A percentile compares a stretch with the other conserved stretches of the same genome.
These are phyloP conservation scores for Withania somnifera DNA, from an alignment of 305 asterid species.

Conservation along the genomic window DNA sequence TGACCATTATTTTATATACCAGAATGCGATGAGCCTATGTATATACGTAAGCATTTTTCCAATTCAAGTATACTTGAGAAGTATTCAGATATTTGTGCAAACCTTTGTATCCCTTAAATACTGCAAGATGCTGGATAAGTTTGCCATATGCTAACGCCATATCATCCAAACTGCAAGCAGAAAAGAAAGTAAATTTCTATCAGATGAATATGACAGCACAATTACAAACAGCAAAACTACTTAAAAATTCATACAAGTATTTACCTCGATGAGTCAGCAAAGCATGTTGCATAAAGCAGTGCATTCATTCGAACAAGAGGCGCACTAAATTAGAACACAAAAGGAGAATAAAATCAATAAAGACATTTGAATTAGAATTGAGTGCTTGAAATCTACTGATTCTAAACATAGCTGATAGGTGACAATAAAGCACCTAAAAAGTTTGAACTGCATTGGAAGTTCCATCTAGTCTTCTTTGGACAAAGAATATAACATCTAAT, in stretches of 20 bases:
- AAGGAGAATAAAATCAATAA: slow-evolving; percentile 11
- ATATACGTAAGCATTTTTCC: background rate
- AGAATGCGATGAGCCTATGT: background rate
- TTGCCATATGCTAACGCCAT: slow-evolving; percentile 78
- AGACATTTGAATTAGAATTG: background rate
- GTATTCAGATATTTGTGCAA: slow-evolving; percentile 10
- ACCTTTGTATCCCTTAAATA: slow-evolving; percentile 86
- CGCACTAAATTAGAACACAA: slow-evolving; percentile 46
- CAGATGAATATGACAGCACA: background rate
- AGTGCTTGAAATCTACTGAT: background rate
- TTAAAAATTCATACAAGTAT: background rate
- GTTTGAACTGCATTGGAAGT: background rate
- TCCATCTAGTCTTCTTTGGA: background rate
- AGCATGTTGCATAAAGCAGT: slow-evolving; percentile 73
- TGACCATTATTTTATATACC: background rate
- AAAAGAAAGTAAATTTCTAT: background rate
- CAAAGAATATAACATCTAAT: background rate
- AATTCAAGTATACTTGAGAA: slow-evolving; percentile 3
- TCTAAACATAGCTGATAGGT: background rate
- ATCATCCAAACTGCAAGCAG: slow-evolving; percentile 58
- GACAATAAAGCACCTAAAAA: background rate
- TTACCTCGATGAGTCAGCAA: slow-evolving; percentile 80
- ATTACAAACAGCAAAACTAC: background rate
- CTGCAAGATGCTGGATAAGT: slow-evolving; percentile 82
- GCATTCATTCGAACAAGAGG: slow-evolving; percentile 78